Evolutionary conservation across 148 eudicot genomes (phyloP).

Genomic region (Fallopia convolvulus): DNA sequence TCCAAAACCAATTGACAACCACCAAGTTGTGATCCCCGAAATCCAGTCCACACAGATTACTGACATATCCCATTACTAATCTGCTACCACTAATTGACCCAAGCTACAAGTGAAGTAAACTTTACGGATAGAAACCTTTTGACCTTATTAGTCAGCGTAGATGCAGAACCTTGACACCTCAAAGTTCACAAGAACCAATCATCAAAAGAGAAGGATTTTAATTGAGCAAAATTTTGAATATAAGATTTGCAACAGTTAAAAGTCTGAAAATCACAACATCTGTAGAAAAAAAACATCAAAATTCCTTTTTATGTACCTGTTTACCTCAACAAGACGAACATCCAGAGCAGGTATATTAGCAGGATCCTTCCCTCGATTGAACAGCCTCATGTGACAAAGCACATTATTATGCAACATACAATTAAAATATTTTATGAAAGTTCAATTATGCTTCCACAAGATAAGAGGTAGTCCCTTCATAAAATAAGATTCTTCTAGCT

Average conservation of each 20-base stretch:
- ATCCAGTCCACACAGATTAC: background rate
- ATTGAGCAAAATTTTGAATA: background rate
- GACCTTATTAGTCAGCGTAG: background rate
- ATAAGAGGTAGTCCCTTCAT: background rate
- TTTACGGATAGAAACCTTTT: background rate
- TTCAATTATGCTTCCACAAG: background rate
- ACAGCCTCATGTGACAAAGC: no score
- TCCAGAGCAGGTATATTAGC: no score
- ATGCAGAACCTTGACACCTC: background rate
- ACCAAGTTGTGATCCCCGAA: background rate
- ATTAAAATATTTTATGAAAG: background rate
- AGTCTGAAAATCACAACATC: background rate
- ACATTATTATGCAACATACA: no score
- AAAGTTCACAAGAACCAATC: background rate
- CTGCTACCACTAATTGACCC: slow-evolving; percentile 2
- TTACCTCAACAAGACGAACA: no score
- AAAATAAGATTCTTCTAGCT: background rate
- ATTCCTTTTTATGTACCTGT: no score
- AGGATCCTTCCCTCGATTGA: no score
- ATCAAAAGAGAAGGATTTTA: background rate
- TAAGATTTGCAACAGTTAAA: background rate
- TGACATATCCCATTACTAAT: background rate
- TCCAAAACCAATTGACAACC: background rate
- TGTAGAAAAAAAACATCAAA: no score
- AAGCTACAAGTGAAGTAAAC: slow-evolving; percentile 4